Conservation (phyloP, 225 moss, liverwort and hornwort genomes). For the Marchantia paleacea region DNA sequence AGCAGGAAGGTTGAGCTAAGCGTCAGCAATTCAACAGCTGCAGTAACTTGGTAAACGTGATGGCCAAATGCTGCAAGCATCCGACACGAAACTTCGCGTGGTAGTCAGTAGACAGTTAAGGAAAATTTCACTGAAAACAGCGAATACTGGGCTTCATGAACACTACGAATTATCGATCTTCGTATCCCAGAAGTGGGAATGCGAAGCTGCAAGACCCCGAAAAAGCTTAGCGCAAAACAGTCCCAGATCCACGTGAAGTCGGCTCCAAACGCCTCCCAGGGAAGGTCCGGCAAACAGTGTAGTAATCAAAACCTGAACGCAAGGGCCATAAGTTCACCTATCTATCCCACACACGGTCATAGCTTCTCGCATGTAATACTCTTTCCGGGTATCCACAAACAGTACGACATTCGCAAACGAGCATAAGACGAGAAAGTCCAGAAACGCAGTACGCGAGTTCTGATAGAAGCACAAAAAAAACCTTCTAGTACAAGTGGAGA, state of each 20-base stretch:
- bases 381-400: neutral
- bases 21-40: neutral
- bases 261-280: neutral
- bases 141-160: neutral
- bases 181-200: neutral
- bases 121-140: neutral
- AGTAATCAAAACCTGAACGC: neutral
- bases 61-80: neutral
- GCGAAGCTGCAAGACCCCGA: neutral
- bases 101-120: neutral
- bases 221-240: neutral
- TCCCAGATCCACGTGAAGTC: neutral
- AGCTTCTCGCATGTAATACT: neutral
- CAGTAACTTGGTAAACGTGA: neutral
- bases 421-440: neutral
- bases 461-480: neutral
- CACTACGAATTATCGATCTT: neutral
- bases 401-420: neutral
- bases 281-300: neutral
- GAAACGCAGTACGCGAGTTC: neutral
- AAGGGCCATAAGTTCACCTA: neutral
- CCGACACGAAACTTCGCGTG: neutral
- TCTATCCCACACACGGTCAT: neutral
- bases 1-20: neutral
- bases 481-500: neutral